Conservation (phyloP, 139 green algal species). For the Chlamydomonas sphaeroides region DNA sequence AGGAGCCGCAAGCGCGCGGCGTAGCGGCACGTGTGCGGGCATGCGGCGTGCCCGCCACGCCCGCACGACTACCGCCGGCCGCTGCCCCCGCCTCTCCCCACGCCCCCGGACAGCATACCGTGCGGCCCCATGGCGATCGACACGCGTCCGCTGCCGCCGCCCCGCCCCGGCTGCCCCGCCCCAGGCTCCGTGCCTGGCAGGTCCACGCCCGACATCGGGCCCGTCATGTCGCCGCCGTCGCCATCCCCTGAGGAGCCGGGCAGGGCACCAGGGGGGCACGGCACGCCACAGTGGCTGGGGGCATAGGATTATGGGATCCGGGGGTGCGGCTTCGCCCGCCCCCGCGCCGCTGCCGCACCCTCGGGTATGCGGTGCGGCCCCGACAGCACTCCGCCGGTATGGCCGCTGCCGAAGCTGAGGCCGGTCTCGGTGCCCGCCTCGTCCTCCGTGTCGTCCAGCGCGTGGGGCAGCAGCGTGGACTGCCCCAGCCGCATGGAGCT, state of each 20-base stretch:
- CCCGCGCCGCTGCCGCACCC: constrained; percentile 1
- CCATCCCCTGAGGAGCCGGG: too few species aligned
- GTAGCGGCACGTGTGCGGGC: too few species aligned
- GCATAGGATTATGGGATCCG: too few species aligned
- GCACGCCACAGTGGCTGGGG: too few species aligned
- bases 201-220: constrained; percentile 23
- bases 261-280: too few species aligned
- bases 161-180: neutral
- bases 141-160: neutral
- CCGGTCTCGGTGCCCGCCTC: constrained; percentile 1
- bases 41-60: too few species aligned
- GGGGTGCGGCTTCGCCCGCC: too few species aligned
- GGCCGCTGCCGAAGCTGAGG: neutral
- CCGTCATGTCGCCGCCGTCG: constrained; percentile 19
- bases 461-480: constrained; percentile 65
- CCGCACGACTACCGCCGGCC: too few species aligned
- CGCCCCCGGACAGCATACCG: constrained; percentile 21
- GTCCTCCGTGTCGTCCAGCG: constrained; percentile 51
- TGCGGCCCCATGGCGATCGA: constrained; percentile 22
- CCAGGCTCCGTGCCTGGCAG: neutral
- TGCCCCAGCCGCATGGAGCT: constrained; percentile 68
- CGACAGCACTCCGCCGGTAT: constrained; percentile 13
- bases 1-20: too few species aligned
- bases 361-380: constrained; percentile 13
- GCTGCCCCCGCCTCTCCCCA: neutral